Percentiles rank a stretch among this genome's conserved stretches.
These are phyloP conservation scores for Backusella parvicylindrica DNA, from an alignment of 192 early-diverging fungal genomes.

Conservation along the genomic window DNA sequence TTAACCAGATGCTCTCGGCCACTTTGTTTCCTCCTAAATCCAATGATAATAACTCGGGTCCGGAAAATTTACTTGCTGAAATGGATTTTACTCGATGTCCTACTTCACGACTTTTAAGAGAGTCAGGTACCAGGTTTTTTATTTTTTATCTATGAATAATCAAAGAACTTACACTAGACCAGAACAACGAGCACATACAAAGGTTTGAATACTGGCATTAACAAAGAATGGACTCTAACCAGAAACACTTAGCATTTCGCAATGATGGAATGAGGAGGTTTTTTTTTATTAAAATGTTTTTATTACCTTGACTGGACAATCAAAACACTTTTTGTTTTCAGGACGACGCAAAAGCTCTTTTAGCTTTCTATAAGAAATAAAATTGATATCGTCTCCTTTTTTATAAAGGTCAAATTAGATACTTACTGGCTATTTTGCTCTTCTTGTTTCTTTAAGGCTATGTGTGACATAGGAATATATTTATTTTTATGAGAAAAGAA, in stretches of 20 bases:
- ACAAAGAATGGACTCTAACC: constrained; percentile 52
- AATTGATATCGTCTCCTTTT: neutral
- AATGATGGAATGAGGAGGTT: neutral
- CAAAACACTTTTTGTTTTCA: constrained; percentile 54
- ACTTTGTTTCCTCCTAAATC: constrained; percentile 52
- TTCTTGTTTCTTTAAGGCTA: constrained; percentile 34
- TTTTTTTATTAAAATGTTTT: neutral
- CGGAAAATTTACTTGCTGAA: constrained; percentile 52
- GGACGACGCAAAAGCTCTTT: constrained; percentile 36
- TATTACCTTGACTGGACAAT: constrained; percentile 50
- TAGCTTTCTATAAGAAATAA: constrained; percentile 20
- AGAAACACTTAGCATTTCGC: neutral
- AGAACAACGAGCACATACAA: constrained; percentile 54
- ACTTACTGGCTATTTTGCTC: constrained; percentile 22
- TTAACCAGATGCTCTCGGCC: constrained; percentile 32
- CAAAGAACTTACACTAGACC: constrained; percentile 55
- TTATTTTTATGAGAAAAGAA: neutral
- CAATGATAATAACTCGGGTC: constrained; percentile 42
- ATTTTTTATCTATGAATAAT: too few relatives aligned
- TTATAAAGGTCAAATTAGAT: neutral
- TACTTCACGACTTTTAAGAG: constrained; percentile 46
- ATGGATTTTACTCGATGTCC: constrained; percentile 62
- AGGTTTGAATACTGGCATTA: constrained; percentile 48
- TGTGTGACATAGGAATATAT: constrained; percentile 29
- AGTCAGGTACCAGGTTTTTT: too few relatives aligned